Percentiles rank a stretch among this genome's conserved stretches.
phyloP scores from a whole-genome alignment of 371 early-diverging fungal species.

The Funneliformis caledonium region DNA sequence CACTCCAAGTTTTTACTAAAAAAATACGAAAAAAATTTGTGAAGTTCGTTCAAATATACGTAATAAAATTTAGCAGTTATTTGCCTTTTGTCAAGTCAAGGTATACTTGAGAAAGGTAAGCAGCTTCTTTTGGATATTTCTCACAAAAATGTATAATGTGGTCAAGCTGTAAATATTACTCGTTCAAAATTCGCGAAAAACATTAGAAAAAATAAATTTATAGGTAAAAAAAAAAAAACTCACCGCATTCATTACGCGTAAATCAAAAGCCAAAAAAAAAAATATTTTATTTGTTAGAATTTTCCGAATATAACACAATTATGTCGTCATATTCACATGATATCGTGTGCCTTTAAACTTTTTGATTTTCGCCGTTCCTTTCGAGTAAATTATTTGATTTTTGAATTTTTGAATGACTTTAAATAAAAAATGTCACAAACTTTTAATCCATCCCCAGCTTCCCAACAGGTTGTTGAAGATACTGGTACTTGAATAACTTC shows the following conservation, averaged over 20 bases:
- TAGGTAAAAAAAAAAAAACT: neutral
- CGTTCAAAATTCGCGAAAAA: neutral
- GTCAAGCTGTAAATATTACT: neutral
- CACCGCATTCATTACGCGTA: neutral
- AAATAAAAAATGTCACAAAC: constrained; percentile 18
- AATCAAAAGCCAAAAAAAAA: too few species aligned
- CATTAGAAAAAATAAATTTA: neutral
- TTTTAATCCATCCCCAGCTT: constrained; percentile 35
- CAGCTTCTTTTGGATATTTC: constrained; percentile 29
- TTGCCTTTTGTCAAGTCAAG: constrained; percentile 27
- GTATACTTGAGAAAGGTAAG: constrained; percentile 19
- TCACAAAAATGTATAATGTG: constrained; percentile 8
- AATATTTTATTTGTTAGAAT: too few species aligned
- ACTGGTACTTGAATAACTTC: constrained; percentile 46
- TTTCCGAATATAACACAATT: too few species aligned
- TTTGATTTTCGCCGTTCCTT: neutral
- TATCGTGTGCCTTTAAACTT: neutral
- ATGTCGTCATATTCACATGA: too few species aligned
- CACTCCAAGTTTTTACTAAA: constrained; percentile 23
- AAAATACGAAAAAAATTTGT: neutral
- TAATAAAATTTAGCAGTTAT: neutral
- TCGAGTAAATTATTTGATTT: neutral
- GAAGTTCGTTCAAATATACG: neutral
- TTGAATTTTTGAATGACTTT: neutral
- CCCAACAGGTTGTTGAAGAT: constrained; percentile 53